These are phyloP conservation scores for Gamarada debralockiae DNA, from an alignment of 495 filamentous ascomycete genomes.

Conservation along the genomic window DNA sequence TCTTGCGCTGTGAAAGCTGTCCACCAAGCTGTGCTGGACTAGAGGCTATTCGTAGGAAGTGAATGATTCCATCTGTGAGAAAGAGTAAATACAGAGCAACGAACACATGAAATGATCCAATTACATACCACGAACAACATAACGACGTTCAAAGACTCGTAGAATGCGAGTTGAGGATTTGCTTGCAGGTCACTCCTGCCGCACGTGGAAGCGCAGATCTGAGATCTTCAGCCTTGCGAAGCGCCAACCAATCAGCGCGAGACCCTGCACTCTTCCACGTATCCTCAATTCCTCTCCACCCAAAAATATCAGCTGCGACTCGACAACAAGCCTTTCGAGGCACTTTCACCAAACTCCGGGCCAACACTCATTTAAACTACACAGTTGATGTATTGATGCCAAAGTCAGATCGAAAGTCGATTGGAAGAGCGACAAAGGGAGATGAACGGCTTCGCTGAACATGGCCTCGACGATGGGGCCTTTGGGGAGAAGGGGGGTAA, in stretches of 20 bases:
- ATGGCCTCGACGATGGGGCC: slow-evolving; percentile 68
- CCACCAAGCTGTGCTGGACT: too few relatives aligned
- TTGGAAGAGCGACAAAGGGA: slow-evolving; percentile 5
- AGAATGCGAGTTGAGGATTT: too few relatives aligned
- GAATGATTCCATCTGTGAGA: too few relatives aligned
- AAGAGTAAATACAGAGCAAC: too few relatives aligned
- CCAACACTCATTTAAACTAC: neutral
- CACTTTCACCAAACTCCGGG: neutral
- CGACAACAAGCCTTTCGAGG: neutral
- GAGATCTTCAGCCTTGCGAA: neutral
- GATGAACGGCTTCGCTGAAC: slow-evolving; percentile 60
- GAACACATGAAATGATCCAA: too few relatives aligned
- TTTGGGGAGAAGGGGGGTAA: slow-evolving; percentile 69
- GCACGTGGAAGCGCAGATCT: too few relatives aligned
- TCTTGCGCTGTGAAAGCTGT: too few relatives aligned
- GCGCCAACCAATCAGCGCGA: neutral
- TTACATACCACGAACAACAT: too few relatives aligned
- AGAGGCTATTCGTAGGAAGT: too few relatives aligned
- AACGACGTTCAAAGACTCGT: too few relatives aligned
- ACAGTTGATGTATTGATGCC: slow-evolving; percentile 23
- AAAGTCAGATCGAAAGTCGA: neutral
- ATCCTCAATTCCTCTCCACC: neutral
- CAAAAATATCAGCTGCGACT: neutral
- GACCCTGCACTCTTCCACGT: neutral
- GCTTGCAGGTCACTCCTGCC: too few relatives aligned